Evolutionary conservation across 2,329 filamentous ascomycete species (phyloP).

Genomic region (Ustilaginoidea virens): DNA sequence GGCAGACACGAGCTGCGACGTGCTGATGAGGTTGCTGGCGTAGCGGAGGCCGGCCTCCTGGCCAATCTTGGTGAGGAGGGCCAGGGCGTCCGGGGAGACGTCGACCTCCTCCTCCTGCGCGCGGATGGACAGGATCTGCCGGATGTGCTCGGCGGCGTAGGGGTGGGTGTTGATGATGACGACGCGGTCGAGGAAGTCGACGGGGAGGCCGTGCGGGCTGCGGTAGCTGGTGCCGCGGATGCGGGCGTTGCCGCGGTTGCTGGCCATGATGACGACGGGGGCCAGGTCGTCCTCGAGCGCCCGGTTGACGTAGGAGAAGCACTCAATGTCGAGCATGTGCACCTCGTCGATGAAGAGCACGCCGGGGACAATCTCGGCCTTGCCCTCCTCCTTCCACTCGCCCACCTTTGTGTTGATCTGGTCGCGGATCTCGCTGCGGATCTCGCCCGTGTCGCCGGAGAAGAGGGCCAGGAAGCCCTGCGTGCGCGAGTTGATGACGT

Average conservation of each 20-base stretch:
- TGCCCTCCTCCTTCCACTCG: conserved; percentile 99
- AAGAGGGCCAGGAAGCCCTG: conserved; percentile 96
- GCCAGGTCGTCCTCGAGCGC: conserved; percentile 89
- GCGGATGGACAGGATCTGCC: conserved; percentile 81
- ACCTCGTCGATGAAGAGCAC: conserved; percentile 98
- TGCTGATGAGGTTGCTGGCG: conserved; percentile 95
- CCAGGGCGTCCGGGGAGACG: conserved; percentile 74
- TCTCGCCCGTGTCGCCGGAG: conserved; percentile 95
- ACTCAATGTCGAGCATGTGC: conserved; percentile 99
- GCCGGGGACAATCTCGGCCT: conserved; percentile 92
- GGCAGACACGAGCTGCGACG: conserved; percentile 71
- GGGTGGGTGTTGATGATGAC: conserved; percentile 90
- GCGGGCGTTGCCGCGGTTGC: conserved; percentile 80
- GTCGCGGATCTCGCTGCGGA: conserved; percentile 88
- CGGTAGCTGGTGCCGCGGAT: conserved; percentile 90
- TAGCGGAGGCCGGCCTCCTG: conserved; percentile 85
- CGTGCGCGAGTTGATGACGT: conserved; percentile 98
- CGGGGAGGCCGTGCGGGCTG: conserved; percentile 81
- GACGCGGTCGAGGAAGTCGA: conserved; percentile 91
- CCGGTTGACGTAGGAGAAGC: conserved; percentile 96
- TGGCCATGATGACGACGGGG: conserved; percentile 98
- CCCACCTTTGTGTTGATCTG: conserved; percentile 99
- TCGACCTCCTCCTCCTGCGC: conserved; percentile 96
- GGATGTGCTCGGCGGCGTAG: conserved; percentile 72
- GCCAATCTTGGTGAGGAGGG: conserved; percentile 88